These are phyloP conservation scores for Sarocladium kiliense DNA, from an alignment of 2,329 filamentous ascomycete genomes.

Conservation along the genomic window DNA sequence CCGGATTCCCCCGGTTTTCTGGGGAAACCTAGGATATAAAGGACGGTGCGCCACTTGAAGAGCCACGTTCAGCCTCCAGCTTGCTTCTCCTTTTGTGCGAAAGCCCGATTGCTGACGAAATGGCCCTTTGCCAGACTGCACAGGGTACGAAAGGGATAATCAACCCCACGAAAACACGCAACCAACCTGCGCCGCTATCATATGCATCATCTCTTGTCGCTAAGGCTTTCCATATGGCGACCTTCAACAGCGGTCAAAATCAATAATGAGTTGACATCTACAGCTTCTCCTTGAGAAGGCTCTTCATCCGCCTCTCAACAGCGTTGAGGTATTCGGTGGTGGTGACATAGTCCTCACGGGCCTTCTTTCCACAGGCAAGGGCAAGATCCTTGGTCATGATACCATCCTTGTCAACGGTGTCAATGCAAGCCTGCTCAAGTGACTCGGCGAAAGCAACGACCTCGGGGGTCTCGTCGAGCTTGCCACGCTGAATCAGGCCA, in stretches of 20 bases:
- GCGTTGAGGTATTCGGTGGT: conserved; percentile 88
- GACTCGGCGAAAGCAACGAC: conserved; percentile 85
- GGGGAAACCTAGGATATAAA: not conserved
- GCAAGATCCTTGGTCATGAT: conserved; percentile 99
- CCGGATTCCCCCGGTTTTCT: not conserved
- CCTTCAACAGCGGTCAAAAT: not conserved
- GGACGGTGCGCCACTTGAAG: not conserved
- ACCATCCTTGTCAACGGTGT: conserved; percentile 87
- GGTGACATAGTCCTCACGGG: conserved; percentile 80
- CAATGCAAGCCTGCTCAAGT: conserved; percentile 88
- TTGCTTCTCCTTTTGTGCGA: not conserved
- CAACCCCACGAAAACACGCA: not conserved
- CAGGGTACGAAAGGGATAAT: not conserved
- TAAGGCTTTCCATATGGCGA: not conserved
- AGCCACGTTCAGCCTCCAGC: not conserved
- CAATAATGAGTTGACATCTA: conserved; percentile 30
- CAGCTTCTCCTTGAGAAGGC: conserved; percentile 71
- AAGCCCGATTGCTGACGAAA: not conserved
- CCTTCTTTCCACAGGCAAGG: conserved; percentile 86
- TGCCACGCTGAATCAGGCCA: conserved; percentile 86
- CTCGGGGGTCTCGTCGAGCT: conserved; percentile 89
- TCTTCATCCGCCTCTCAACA: conserved; percentile 85
- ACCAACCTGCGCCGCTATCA: not conserved
- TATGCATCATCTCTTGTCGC: conserved; percentile 1
- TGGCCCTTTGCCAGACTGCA: not conserved